These are phyloP conservation scores for Penicillium crustosum DNA, from an alignment of 2,329 filamentous ascomycete species.

Conservation along the genomic window DNA sequence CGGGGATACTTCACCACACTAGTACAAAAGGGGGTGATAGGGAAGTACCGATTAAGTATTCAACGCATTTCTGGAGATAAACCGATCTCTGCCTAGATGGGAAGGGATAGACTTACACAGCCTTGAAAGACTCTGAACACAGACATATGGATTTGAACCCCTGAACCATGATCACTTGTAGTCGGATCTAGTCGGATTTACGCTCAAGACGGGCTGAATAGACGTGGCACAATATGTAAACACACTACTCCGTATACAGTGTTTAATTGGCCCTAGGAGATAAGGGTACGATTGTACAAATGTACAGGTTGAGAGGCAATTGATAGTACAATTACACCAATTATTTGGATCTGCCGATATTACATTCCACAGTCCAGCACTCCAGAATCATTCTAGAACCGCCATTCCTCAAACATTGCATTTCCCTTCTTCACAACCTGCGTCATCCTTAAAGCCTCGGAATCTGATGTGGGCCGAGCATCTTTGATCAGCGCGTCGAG, in stretches of 20 bases:
- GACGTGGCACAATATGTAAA: background rate
- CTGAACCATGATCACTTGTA: background rate
- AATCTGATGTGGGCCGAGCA: conserved; percentile 39
- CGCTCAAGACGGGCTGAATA: conserved; percentile 9
- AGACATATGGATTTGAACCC: background rate
- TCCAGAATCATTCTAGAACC: conserved; percentile 23
- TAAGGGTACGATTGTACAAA: background rate
- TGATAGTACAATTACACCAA: background rate
- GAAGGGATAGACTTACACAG: conserved; percentile 13
- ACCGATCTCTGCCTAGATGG: conserved; percentile 2
- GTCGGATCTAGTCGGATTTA: conserved; percentile 14
- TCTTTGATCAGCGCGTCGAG: conserved; percentile 53
- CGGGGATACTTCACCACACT: conserved; percentile 4
- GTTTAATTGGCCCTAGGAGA: background rate
- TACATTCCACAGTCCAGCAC: background rate
- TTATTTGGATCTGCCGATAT: background rate
- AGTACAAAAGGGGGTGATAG: background rate
- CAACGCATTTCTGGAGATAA: background rate
- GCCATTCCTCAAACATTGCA: conserved; percentile 38
- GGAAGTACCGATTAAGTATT: conserved; percentile 3
- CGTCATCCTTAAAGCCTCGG: conserved; percentile 34
- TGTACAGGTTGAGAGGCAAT: background rate
- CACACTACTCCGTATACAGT: too few relatives aligned
- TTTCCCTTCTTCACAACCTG: conserved; percentile 37
- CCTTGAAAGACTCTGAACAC: conserved; percentile 1